Base-by-base conservation (phyloP, 2,329 filamentous ascomycete genomes). In the Penicillium sp. region DNA sequence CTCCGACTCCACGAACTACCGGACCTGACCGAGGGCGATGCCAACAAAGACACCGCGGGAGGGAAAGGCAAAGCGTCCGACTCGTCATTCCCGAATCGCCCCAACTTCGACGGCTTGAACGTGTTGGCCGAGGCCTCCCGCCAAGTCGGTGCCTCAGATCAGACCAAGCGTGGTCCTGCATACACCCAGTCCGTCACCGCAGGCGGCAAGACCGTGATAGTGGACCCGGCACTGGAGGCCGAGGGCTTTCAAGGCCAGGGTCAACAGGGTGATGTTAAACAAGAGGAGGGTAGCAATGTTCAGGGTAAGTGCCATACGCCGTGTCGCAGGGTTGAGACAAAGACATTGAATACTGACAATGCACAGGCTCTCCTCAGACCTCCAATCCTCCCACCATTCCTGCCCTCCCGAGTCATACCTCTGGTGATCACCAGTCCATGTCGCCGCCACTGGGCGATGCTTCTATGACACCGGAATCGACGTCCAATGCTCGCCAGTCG, bases 41-140 rank as follows among this genome's bases (percentile, higher is more conserved):
- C 54, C 17, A 61, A 62, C 35, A 62, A 61, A 35, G 70, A 73
- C 39, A 45, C 54, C 18, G 54, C 59, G 15, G 54, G 54, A 13
- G 55, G 57, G 18, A 63, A 62, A 47, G 62, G 60, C 16, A 62
- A 64, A 35, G 50, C 56, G 12, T 55, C 57, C 10, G 62, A 66
- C 33, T 45, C 72, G 15, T 65, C 71, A 2, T 70, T 71, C 38
- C 62, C 64, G 25, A 66, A 65, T 20, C 70, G 71, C 47, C 75
- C 78, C 49, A 78, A 79, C 48, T 86, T 87, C 73, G 87, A 85
- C 44, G 85, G 85, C 1, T 71, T 95, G 25, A 85, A 93, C 59
- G 88, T 88, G 4, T 72, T 95, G 14, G 88, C 88, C 20, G 88
- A 95, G 64, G 88, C 89, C 0, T 93, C 88, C 33, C 77, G 86